A percentile compares a stretch with the other conserved stretches of the same genome.
Conservation (phyloP, 176 grass and related monocot genomes). For the Carex parvula region DNA sequence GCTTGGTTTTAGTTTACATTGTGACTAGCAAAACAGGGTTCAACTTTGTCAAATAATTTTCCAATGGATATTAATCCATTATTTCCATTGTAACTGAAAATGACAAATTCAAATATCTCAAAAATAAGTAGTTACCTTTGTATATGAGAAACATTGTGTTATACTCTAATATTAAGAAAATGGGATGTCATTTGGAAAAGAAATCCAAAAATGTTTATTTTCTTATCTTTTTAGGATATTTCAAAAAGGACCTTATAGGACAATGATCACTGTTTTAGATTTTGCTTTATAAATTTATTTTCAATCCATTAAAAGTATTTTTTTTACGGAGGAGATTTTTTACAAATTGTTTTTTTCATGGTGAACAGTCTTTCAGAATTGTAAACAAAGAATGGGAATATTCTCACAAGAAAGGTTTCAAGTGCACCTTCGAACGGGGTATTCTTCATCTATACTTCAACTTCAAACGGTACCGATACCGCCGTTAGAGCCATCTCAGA, state of each 20-base stretch:
- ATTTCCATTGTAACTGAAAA: neutral
- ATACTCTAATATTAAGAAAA: conserved; percentile 11
- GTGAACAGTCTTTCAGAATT: conserved; percentile 64
- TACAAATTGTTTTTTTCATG: neutral
- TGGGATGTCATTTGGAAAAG: neutral
- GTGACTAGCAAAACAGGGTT: neutral
- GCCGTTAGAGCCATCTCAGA: conserved; percentile 33
- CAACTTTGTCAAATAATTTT: neutral
- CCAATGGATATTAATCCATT: neutral
- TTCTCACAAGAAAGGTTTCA: conserved; percentile 99
- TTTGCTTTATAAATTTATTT: neutral
- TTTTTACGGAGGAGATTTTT: neutral
- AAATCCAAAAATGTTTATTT: neutral
- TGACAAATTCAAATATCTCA: neutral
- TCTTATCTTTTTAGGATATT: neutral
- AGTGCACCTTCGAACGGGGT: conserved; percentile 89
- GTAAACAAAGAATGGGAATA: conserved; percentile 99
- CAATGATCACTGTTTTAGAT: neutral
- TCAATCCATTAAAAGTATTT: neutral
- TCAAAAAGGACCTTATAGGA: neutral
- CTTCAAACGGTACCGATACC: conserved; percentile 91
- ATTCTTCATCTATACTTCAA: conserved; percentile 98
- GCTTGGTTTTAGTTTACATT: neutral
- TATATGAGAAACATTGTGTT: neutral
- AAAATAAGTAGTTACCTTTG: neutral